phyloP scores from a whole-genome alignment of 768 basidiomycete species.

The Mycena kentingensis region DNA sequence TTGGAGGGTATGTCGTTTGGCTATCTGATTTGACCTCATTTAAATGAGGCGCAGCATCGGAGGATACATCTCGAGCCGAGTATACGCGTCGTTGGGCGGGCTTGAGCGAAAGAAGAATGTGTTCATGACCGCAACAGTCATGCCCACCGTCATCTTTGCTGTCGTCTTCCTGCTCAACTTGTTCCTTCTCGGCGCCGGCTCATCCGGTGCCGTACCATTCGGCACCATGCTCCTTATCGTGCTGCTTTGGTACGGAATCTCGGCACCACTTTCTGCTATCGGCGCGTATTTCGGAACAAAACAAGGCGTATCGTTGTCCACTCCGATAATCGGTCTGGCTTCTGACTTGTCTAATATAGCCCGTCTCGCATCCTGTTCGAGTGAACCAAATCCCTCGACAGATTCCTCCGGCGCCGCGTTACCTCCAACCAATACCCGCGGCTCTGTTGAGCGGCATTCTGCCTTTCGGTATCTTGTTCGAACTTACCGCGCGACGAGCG shows the following conservation, averaged over 20 bases:
- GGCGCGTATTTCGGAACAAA: constrained; percentile 86
- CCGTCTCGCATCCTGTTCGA: constrained; percentile 77
- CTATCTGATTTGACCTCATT: background rate
- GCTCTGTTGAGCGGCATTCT: constrained; percentile 86
- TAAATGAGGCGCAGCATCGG: constrained; percentile 57
- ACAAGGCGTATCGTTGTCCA: constrained; percentile 68
- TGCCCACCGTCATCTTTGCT: constrained; percentile 86
- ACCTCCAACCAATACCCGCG: constrained; percentile 78
- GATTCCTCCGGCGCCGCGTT: constrained; percentile 85
- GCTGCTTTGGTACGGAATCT: constrained; percentile 91
- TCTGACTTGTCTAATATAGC: constrained; percentile 44
- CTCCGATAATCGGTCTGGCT: constrained; percentile 3
- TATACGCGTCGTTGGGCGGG: constrained; percentile 82
- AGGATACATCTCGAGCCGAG: constrained; percentile 84
- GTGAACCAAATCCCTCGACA: constrained; percentile 96
- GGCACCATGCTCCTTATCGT: constrained; percentile 86
- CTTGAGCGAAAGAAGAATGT: constrained; percentile 76
- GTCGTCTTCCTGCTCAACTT: constrained; percentile 90
- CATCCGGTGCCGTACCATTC: constrained; percentile 96
- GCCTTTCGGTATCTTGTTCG: constrained; percentile 70
- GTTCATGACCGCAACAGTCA: constrained; percentile 82
- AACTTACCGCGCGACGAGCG: background rate
- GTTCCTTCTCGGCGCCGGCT: constrained; percentile 80
- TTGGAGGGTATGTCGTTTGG: constrained; percentile 63
- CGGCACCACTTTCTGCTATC: constrained; percentile 82